Conservation (phyloP, 805 yeast genomes). For the Candida pseudofarinosa region DNA sequence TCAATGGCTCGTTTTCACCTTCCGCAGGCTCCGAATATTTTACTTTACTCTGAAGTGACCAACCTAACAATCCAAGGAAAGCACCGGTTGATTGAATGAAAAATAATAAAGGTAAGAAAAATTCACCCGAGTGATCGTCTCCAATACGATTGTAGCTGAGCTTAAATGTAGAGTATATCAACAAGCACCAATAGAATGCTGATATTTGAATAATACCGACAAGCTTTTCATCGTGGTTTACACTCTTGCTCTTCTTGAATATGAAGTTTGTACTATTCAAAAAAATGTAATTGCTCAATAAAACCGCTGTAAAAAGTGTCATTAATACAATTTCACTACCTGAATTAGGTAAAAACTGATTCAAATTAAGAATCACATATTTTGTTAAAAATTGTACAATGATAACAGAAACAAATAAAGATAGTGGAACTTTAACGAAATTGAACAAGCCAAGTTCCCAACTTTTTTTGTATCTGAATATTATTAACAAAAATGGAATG, state of each 20-base stretch:
- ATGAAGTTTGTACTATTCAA: constrained; percentile 43
- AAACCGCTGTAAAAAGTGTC: constrained; percentile 42
- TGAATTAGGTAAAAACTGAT: constrained; percentile 36
- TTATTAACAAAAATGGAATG: constrained; percentile 42
- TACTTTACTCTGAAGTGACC: constrained; percentile 25
- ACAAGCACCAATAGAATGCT: constrained; percentile 51
- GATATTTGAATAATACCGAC: constrained; percentile 47
- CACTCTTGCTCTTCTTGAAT: constrained; percentile 28
- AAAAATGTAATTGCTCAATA: constrained; percentile 53
- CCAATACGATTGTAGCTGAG: constrained; percentile 38
- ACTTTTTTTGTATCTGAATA: constrained; percentile 44
- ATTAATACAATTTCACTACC: constrained; percentile 34
- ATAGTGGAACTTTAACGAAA: constrained; percentile 56
- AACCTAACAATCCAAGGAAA: constrained; percentile 49
- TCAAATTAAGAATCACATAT: constrained; percentile 14
- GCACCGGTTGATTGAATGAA: constrained; percentile 44
- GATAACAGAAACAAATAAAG: constrained; percentile 44
- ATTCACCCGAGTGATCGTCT: constrained; percentile 52
- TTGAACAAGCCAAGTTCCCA: constrained; percentile 42
- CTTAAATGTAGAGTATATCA: constrained; percentile 46
- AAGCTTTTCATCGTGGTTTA: constrained; percentile 43
- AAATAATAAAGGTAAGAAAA: constrained; percentile 44
- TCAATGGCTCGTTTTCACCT: constrained; percentile 27
- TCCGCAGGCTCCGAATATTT: constrained; percentile 13
- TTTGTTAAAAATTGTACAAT: constrained; percentile 20